phyloP scores from a whole-genome alignment of 257 asterid species.

The Ophiorrhiza pumila region DNA sequence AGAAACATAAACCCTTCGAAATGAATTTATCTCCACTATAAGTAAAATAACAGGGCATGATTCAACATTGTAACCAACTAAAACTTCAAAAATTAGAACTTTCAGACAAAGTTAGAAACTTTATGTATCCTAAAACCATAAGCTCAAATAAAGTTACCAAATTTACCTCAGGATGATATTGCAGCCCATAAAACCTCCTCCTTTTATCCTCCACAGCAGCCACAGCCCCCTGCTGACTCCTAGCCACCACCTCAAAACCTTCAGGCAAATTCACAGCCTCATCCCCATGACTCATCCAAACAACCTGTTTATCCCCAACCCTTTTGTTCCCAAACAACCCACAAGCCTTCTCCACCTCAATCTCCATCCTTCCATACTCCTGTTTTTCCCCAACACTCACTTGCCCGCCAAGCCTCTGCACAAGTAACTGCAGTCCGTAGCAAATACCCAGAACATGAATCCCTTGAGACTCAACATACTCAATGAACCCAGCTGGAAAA shows the following conservation, averaged over 20 bases:
- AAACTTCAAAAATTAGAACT: too few relatives aligned
- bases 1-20: background rate
- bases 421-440: conserved; percentile 85
- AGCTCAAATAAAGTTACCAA: background rate
- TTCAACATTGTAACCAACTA: background rate
- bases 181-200: conserved; percentile 80
- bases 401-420: conserved; percentile 78
- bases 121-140: background rate
- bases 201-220: conserved; percentile 68
- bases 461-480: conserved; percentile 48
- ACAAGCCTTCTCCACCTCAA: conserved; percentile 43
- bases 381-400: conserved; percentile 80
- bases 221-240: conserved; percentile 80
- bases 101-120: background rate
- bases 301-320: conserved; percentile 74
- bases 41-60: background rate
- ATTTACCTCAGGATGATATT: conserved; percentile 96
- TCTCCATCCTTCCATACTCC: conserved; percentile 95
- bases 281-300: conserved; percentile 99
- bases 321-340: conserved; percentile 65
- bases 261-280: conserved; percentile 85
- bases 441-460: conserved; percentile 77
- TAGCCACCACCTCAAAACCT: conserved; percentile 80
- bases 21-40: background rate
- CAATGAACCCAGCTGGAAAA: conserved; percentile 66